Percentiles rank a stretch among this genome's conserved stretches.
Conservation (phyloP, 805 yeast species). For the Monosporozyma solicola region DNA sequence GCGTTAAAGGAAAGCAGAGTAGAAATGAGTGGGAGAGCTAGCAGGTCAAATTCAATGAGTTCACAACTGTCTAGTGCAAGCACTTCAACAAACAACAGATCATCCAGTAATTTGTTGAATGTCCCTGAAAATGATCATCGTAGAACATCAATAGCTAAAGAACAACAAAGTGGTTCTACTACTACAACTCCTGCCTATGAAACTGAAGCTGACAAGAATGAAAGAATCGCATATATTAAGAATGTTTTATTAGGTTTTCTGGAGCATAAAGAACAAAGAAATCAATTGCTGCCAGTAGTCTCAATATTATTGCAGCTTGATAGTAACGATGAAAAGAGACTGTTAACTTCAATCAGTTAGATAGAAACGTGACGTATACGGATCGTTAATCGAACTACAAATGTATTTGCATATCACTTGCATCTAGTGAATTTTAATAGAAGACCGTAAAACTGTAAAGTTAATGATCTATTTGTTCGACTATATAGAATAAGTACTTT, state of each 20-base stretch:
- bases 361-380: too few species aligned
- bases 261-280: constrained; percentile 88
- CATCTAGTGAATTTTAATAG: background rate
- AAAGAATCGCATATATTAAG: constrained; percentile 67
- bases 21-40: constrained; percentile 21
- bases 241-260: constrained; percentile 87
- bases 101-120: constrained; percentile 6
- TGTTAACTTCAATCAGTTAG: constrained; percentile 42
- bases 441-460: too few species aligned
- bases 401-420: background rate
- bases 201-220: constrained; percentile 24
- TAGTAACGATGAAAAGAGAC: constrained; percentile 62
- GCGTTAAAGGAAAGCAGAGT: constrained; percentile 32
- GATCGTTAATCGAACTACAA: background rate
- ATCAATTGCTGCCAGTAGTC: constrained; percentile 75
- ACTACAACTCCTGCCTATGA: background rate
- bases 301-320: constrained; percentile 62
- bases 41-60: constrained; percentile 32
- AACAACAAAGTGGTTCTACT: constrained; percentile 6
- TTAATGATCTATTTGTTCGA: background rate
- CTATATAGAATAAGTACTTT: background rate
- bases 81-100: background rate
- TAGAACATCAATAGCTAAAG: constrained; percentile 5
- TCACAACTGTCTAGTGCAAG: constrained; percentile 13
- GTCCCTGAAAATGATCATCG: constrained; percentile 10